A percentile compares a stretch with the other conserved stretches of the same genome.
Conservation (phyloP, 805 yeast species). For the Wickerhamomyces subpelliculosus region DNA sequence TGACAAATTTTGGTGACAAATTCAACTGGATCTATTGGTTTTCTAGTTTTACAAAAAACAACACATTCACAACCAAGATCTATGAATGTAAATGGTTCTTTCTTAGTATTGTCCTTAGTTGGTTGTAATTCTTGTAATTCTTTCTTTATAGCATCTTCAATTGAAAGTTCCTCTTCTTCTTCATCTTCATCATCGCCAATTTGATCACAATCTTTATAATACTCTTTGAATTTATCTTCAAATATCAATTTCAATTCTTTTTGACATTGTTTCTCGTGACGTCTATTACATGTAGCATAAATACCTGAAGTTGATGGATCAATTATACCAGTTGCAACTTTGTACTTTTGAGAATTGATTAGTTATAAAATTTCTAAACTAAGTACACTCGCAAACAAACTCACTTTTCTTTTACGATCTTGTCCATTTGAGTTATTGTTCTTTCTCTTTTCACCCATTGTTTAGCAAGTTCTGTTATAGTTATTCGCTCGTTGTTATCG, state of each 20-base stretch:
- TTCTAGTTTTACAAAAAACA: constrained; percentile 72
- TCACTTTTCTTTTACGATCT: constrained; percentile 14
- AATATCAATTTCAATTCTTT: constrained; percentile 61
- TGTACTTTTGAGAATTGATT: constrained; percentile 27
- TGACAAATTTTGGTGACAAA: constrained; percentile 60
- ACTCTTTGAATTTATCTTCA: constrained; percentile 42
- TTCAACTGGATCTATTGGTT: constrained; percentile 71
- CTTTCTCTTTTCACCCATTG: constrained; percentile 17
- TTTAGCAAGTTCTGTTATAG: background rate
- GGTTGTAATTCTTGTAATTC: constrained; percentile 56
- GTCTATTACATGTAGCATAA: constrained; percentile 83
- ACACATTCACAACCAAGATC: constrained; percentile 77
- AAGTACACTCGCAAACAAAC: background rate
- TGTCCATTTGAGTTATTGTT: constrained; percentile 1
- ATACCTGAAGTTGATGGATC: constrained; percentile 87
- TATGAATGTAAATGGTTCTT: constrained; percentile 48
- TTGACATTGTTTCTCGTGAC: constrained; percentile 71
- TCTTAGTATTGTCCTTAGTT: constrained; percentile 27
- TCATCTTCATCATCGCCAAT: constrained; percentile 18
- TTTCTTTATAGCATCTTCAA: constrained; percentile 69
- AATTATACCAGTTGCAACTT: constrained; percentile 41
- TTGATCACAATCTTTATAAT: constrained; percentile 37
- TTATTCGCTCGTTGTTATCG: background rate
- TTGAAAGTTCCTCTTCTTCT: constrained; percentile 38
- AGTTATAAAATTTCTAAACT: background rate